Evolutionary conservation across 2,329 filamentous ascomycete species (phyloP).

Genomic region (Fusarium sp.): DNA sequence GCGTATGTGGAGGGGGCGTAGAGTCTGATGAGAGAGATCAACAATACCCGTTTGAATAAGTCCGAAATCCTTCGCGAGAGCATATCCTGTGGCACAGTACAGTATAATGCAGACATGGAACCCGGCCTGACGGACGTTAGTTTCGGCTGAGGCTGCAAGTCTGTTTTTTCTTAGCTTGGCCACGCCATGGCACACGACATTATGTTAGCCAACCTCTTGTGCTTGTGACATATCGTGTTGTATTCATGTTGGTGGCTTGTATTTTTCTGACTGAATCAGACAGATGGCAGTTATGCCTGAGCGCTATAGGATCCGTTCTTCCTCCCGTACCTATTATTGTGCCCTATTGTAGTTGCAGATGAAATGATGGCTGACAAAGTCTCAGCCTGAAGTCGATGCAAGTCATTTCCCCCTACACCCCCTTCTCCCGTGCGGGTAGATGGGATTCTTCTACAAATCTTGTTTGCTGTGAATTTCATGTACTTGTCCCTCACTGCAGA

Average conservation of each 20-base stretch:
- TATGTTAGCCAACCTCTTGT: not conserved
- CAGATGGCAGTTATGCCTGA: not conserved
- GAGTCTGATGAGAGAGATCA: not conserved
- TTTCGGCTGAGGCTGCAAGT: constrained; percentile 8
- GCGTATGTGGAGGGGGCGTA: constrained; percentile 14
- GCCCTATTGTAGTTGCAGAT: constrained; percentile 16
- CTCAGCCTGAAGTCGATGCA: constrained; percentile 30
- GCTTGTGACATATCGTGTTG: constrained; percentile 8
- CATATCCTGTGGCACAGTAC: not conserved
- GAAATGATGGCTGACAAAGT: constrained; percentile 36
- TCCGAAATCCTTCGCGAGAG: constrained; percentile 9
- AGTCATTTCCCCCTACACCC: constrained; percentile 13
- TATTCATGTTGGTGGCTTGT: constrained; percentile 11
- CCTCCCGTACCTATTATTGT: constrained; percentile 2
- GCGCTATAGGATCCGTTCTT: constrained; percentile 3
- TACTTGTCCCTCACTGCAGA: not conserved
- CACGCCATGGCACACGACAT: constrained; percentile 7
- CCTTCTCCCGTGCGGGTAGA: constrained; percentile 16
- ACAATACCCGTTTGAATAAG: not conserved
- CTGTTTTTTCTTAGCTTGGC: not conserved
- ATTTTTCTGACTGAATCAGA: not conserved
- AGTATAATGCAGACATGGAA: not conserved
- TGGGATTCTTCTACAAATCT: constrained; percentile 10
- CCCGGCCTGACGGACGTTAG: not conserved
- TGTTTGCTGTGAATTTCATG: constrained; percentile 20